Base-by-base conservation (phyloP, 2,329 filamentous ascomycete species). In the Exophiala xenobiotica region DNA sequence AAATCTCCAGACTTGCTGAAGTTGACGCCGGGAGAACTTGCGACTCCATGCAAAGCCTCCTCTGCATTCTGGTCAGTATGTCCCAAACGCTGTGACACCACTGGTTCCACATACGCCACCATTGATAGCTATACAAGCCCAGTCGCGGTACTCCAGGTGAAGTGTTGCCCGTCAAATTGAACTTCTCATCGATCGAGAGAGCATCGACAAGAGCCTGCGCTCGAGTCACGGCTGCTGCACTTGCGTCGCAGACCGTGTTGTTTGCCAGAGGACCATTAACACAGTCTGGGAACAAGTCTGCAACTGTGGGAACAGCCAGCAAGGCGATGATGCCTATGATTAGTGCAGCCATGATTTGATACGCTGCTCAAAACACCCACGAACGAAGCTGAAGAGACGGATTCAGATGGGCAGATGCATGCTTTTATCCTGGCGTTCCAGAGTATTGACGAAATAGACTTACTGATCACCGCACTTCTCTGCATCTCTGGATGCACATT, bases 21-120 rank as follows among this genome's bases (percentile, higher is more conserved):
- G 23, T 76, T 71, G 4, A 80, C 78, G 0, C 80, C 82, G 0
- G 77, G 77, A 16, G 74, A 75, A 3, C 58, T 63, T 3, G 78
- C 82, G 0, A 87, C 71, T 1, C 84, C 84, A 61, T 86, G 83
- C 0, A 86, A 74, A 1, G 78, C 82, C 29, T 59, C 56, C 45
- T 58, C 54, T 57, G 46, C 26, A 41, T 6, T 22, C 27, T 26
- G 14, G 43, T 56, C 14, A 56, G 54, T 35, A 26, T 31, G 18
- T 12, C 3, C 23, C 14, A 18, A 31, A 5, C 4, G 4, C 12
- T 19, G 38, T 33, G 31, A 44, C 3, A 23, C n/a, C 27, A 48
- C 50, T 12, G 12, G 6, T 14, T 12, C n/a, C 12, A 14, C 31
- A 3, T 35, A 35, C 53, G 50, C 57, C 57, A 59, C 57, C 57